These are phyloP conservation scores for Dissoconium aciculare DNA, from an alignment of 2,329 filamentous ascomycete genomes.

Conservation along the genomic window DNA sequence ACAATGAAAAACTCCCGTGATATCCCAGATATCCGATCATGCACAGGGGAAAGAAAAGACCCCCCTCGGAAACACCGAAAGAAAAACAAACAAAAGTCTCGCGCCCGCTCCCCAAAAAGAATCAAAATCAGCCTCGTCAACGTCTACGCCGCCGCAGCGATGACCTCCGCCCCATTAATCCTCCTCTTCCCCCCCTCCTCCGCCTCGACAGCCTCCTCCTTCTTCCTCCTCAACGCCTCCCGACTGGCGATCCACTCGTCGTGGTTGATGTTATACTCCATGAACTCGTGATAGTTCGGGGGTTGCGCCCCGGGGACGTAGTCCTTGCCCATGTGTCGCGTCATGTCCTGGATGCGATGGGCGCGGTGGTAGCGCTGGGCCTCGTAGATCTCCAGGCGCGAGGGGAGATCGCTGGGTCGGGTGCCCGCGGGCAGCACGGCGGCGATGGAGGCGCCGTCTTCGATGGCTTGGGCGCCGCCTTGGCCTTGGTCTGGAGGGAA, in stretches of 20 bases:
- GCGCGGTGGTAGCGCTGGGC: slow-evolving; percentile 43
- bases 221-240: too few relatives aligned
- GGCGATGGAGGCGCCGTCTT: slow-evolving; percentile 47
- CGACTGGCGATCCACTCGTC: too few relatives aligned
- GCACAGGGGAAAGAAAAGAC: too few relatives aligned
- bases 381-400: slow-evolving; percentile 43
- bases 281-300: slow-evolving; percentile 10
- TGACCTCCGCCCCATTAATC: too few relatives aligned
- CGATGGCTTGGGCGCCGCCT: slow-evolving; percentile 49
- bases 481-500: slow-evolving; percentile 46
- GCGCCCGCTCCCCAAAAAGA: too few relatives aligned
- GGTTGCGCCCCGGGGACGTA: slow-evolving; percentile 2
- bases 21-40: too few relatives aligned
- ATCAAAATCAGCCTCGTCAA: too few relatives aligned
- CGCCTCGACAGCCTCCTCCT: too few relatives aligned
- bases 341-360: slow-evolving; percentile 42
- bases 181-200: not conserved
- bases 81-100: too few relatives aligned
- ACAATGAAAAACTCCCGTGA: too few relatives aligned
- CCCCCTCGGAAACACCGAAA: too few relatives aligned
- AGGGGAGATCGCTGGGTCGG: slow-evolving; percentile 32
- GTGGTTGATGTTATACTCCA: slow-evolving; percentile 20
- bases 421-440: slow-evolving; percentile 40
- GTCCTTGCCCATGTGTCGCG: slow-evolving; percentile 36
- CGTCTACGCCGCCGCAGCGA: not conserved